Conservation (phyloP, 2,329 filamentous ascomycete species). For the Hypocreales sp. region DNA sequence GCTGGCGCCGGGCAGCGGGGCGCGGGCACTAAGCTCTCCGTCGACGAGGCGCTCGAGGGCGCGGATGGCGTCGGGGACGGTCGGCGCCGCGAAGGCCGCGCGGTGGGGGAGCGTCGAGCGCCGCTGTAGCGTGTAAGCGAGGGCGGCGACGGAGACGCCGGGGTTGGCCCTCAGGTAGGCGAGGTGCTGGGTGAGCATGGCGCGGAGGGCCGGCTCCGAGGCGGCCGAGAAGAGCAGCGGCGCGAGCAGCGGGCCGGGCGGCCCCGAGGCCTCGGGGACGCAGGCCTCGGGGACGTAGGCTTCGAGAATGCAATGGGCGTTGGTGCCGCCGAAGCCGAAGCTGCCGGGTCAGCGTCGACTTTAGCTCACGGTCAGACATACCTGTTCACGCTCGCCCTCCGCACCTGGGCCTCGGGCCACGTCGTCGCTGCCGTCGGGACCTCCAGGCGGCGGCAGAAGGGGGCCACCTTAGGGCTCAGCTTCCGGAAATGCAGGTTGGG, state of each 20-base stretch:
- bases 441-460: slow-evolving; percentile 9
- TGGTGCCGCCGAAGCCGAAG: slow-evolving; percentile 30
- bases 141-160: background rate
- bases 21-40: background rate
- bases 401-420: slow-evolving; percentile 7
- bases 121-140: background rate
- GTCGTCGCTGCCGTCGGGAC: slow-evolving; percentile 6
- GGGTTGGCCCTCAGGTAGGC: background rate
- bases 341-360: no score
- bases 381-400: slow-evolving; percentile 12
- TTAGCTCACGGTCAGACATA: no score
- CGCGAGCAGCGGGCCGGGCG: background rate
- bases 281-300: slow-evolving; percentile 2
- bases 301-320: slow-evolving; percentile 25
- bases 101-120: background rate
- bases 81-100: background rate
- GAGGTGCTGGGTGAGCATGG: background rate
- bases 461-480: slow-evolving; percentile 11
- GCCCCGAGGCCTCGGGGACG: background rate
- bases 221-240: slow-evolving; percentile 4
- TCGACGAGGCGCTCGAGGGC: no score
- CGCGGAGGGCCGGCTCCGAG: background rate
- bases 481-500: slow-evolving; percentile 15
- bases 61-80: no score
- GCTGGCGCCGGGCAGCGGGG: background rate